Evolutionary conservation across 31 red algal species (phyloP).

Genomic region (Odonthalia washingtoniensis): DNA sequence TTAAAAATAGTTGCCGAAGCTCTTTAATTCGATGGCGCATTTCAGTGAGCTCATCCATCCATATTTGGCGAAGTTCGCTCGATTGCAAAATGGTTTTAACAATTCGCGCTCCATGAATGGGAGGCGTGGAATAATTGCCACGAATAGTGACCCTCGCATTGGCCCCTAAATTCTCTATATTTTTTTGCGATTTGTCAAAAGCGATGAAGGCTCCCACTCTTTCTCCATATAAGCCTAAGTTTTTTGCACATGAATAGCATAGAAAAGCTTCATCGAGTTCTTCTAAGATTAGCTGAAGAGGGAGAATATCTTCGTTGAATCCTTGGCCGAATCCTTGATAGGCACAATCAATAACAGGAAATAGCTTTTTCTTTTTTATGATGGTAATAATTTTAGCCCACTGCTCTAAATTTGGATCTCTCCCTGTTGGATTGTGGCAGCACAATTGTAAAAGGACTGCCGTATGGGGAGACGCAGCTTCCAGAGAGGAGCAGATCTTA

Average conservation of each 20-base stretch:
- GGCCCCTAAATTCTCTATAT: conserved; percentile 57
- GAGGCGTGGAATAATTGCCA: conserved; percentile 86
- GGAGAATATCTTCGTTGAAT: conserved; percentile 72
- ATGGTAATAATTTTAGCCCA: conserved; percentile 71
- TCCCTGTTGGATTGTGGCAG: conserved; percentile 96
- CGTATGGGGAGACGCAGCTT: conserved; percentile 59
- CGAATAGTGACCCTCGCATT: conserved; percentile 79
- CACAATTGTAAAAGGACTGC: conserved; percentile 91
- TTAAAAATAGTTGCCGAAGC: conserved; percentile 69
- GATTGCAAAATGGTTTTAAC: conserved; percentile 51
- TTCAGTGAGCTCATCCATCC: conserved; percentile 77
- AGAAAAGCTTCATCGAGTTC: conserved; percentile 72
- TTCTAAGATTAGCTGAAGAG: conserved; percentile 72
- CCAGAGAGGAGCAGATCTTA: conserved; percentile 59
- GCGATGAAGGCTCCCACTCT: conserved; percentile 81
- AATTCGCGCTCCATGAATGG: conserved; percentile 73
- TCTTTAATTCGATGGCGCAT: conserved; percentile 83
- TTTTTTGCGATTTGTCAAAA: conserved; percentile 42
- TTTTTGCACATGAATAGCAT: conserved; percentile 88
- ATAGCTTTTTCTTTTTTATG: conserved; percentile 49
- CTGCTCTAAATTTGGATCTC: conserved; percentile 67
- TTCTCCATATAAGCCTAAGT: conserved; percentile 96
- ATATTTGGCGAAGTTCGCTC: conserved; percentile 65
- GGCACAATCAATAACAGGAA: conserved; percentile 92
- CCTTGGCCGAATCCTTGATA: conserved; percentile 98